phyloP scores from a whole-genome alignment of 371 early-diverging fungal species.

The Polyrhizophydium stewartii region DNA sequence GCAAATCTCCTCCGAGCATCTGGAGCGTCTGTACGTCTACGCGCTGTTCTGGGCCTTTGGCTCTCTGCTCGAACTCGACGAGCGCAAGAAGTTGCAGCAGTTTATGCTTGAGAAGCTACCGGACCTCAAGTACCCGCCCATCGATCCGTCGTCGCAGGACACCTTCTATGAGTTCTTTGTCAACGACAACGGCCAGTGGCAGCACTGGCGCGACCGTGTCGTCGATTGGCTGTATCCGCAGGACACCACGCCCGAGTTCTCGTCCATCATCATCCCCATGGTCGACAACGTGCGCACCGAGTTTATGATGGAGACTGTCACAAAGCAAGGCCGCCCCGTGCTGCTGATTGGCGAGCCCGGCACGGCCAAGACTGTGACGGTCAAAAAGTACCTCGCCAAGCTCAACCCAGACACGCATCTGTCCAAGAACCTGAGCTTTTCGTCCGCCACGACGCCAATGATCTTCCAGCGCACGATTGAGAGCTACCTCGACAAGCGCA shows the following conservation, averaged over 20 bases:
- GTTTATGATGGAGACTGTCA: conserved; percentile 52
- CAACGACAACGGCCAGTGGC: conserved; percentile 53
- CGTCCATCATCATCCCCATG: conserved; percentile 57
- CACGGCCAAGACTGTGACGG: conserved; percentile 60
- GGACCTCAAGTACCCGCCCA: conserved; percentile 46
- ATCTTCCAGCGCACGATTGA: conserved; percentile 60
- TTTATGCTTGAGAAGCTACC: conserved; percentile 47
- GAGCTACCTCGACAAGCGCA: conserved; percentile 57
- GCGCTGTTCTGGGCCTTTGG: conserved; percentile 53
- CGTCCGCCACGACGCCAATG: conserved; percentile 60
- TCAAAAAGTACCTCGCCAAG: conserved; percentile 49
- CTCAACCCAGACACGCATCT: conserved; percentile 51
- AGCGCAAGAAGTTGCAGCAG: conserved; percentile 51
- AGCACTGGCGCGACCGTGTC: conserved; percentile 53
- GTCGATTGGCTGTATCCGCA: conserved; percentile 52
- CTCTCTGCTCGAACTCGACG: conserved; percentile 55
- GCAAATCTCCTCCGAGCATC: conserved; percentile 37
- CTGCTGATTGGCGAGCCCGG: conserved; percentile 63
- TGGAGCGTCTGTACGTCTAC: conserved; percentile 52
- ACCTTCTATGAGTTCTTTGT: conserved; percentile 60
- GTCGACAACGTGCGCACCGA: conserved; percentile 61
- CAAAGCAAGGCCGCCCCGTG: conserved; percentile 48
- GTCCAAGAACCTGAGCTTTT: conserved; percentile 51
- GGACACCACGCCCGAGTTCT: conserved; percentile 53
- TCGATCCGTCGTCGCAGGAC: conserved; percentile 45